Percentiles rank a stretch among this genome's conserved stretches.
phyloP scores from a whole-genome alignment of 768 basidiomycete species.

The Boletus fagicola region DNA sequence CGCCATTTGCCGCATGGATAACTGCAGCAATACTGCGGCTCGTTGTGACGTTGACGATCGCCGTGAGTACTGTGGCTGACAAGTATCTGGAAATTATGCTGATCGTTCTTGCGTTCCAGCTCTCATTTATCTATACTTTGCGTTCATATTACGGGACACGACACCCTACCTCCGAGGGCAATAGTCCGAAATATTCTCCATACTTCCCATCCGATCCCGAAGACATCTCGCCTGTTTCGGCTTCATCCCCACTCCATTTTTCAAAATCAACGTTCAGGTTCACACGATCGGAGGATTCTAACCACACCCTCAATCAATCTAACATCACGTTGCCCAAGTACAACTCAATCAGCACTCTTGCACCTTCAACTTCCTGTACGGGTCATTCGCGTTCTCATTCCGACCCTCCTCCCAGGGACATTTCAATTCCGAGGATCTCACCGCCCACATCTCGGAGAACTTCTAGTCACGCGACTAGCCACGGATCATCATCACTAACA shows the following conservation, averaged over 20 bases:
- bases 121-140: constrained; percentile 22
- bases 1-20: constrained; percentile 52
- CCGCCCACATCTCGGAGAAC: constrained; percentile 19
- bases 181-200: constrained; percentile 13
- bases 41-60: constrained; percentile 46
- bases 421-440: constrained; percentile 13
- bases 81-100: not conserved
- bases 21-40: constrained; percentile 52
- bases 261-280: constrained; percentile 15
- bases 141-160: constrained; percentile 15
- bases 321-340: constrained; percentile 23
- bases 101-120: constrained; percentile 15
- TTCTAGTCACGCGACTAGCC: constrained; percentile 7
- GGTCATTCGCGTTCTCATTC: constrained; percentile 23
- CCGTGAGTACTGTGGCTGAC: constrained; percentile 44
- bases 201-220: constrained; percentile 23
- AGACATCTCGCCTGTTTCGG: constrained; percentile 18
- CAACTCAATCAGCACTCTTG: constrained; percentile 29
- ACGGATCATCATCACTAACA: not conserved
- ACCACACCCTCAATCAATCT: constrained; percentile 21
- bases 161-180: constrained; percentile 17
- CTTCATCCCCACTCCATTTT: constrained; percentile 9
- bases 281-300: constrained; percentile 21
- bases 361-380: constrained; percentile 27
- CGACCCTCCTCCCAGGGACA: constrained; percentile 10